These are phyloP conservation scores for Backusella luteola DNA, from an alignment of 192 early-diverging fungal species.

Conservation along the genomic window DNA sequence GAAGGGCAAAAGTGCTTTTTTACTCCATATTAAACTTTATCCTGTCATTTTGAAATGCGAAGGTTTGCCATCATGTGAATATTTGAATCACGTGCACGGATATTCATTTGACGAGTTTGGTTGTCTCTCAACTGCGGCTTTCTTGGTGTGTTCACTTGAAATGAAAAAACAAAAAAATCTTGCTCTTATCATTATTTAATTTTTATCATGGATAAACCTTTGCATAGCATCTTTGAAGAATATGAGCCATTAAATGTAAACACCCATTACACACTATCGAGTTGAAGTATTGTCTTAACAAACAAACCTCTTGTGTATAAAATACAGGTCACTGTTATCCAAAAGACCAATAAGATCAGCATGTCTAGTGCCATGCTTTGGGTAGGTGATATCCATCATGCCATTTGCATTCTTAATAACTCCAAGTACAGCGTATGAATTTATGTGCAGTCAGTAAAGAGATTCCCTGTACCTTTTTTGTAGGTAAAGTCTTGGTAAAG, in stretches of 20 bases:
- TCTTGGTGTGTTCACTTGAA: not conserved
- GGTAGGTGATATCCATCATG: not conserved
- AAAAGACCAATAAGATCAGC: constrained; percentile 14
- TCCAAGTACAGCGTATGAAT: constrained; percentile 40
- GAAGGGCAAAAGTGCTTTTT: not conserved
- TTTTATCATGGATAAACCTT: constrained; percentile 3
- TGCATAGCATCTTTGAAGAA: constrained; percentile 17
- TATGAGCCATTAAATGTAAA: constrained; percentile 21
- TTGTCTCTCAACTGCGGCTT: not conserved
- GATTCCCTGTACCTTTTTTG: constrained; percentile 35
- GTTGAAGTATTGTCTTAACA: not conserved
- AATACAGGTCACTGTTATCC: constrained; percentile 20
- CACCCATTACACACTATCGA: not conserved
- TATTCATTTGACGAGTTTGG: not conserved
- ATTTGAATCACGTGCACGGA: not conserved
- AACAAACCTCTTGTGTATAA: not conserved
- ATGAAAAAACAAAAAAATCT: too few species aligned
- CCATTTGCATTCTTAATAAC: not conserved
- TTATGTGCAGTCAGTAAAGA: constrained; percentile 39
- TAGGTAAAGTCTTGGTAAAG: constrained; percentile 30
- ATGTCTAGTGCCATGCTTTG: constrained; percentile 13
- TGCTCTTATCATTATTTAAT: not conserved
- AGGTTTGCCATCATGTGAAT: not conserved
- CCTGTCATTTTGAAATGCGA: not conserved
- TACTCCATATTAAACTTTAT: not conserved